Evolutionary conservation across 352 stramenopile species (phyloP).

Genomic region (Pythium chondricola): DNA sequence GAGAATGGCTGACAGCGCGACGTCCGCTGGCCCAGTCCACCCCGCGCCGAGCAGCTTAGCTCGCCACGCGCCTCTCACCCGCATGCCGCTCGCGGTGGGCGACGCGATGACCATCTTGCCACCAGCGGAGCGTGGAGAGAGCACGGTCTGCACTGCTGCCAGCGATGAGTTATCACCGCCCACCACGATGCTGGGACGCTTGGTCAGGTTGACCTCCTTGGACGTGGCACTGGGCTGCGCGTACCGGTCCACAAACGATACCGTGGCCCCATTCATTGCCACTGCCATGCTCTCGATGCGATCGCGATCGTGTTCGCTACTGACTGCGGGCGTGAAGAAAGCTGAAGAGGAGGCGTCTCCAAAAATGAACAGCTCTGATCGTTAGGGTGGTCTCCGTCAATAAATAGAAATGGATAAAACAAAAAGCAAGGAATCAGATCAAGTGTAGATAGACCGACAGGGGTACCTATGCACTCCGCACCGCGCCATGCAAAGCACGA

Average conservation of each 20-base stretch:
- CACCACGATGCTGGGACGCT: slow-evolving; percentile 24
- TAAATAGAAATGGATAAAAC: neutral
- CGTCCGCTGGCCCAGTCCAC: slow-evolving; percentile 13
- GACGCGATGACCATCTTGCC: too few relatives aligned
- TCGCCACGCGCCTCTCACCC: slow-evolving; percentile 10
- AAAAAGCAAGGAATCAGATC: slow-evolving; percentile 23
- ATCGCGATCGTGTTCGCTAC: neutral
- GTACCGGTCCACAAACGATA: slow-evolving; percentile 28
- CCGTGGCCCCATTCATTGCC: slow-evolving; percentile 4
- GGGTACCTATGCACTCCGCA: neutral
- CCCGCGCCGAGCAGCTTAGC: slow-evolving; percentile 13
- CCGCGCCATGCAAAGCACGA: slow-evolving; percentile 1
- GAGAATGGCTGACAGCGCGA: neutral
- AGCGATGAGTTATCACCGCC: slow-evolving; percentile 23
- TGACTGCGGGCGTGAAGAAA: neutral
- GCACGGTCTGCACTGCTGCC: slow-evolving; percentile 25
- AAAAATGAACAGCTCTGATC: too few relatives aligned
- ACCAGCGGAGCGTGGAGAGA: slow-evolving; percentile 23
- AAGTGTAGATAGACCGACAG: slow-evolving; percentile 30
- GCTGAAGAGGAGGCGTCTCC: too few relatives aligned
- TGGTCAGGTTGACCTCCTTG: slow-evolving; percentile 1
- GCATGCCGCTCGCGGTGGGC: neutral
- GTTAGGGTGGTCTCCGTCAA: too few relatives aligned
- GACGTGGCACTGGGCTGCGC: slow-evolving; percentile 15
- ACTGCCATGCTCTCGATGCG: neutral